Evolutionary conservation across 495 filamentous ascomycete genomes (phyloP), one percentile per base, ranked within the genome.

Genomic region (Aspergillus hancockii): DNA sequence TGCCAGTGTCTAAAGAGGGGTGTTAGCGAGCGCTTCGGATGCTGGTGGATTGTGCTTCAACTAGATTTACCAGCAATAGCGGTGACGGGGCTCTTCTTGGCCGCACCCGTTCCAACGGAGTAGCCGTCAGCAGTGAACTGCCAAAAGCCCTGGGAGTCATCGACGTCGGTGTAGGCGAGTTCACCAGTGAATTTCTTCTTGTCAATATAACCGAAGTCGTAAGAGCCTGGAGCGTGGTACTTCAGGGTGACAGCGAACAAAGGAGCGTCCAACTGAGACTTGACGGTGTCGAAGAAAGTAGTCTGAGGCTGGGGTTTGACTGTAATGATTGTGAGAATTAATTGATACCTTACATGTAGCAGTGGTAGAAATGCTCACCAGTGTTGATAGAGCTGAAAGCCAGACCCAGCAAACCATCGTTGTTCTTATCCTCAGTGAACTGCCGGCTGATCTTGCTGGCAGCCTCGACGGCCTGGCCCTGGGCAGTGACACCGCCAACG

Each of bases 131-230:
- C 74, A 19, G 81, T 85, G 75, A 91, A 91, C 45, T 72, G 66
- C 90, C 90, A 94, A 77, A 83, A 92, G 43, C 90, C 89, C 46
- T 84, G 71, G 18, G 70, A 71, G 67, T 58, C 82, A 67, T 83
- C 79, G 43, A 92, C 87, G 49, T 69, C 62, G 21, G 71, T 52
- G 69, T 88, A 93, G 59, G 81, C 76, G 63, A 94, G 79, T 36
- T 68, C 65, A 59, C 88, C 86, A 18, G 75, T 85, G 78, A 88
- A 87, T 60, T 86, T 86, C 63, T 69, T 63, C 19, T 63, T 58
- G 72, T 92, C 85, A 61, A 91, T 85, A 75, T 71, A 90, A 38
- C 90, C 90, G 62, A 93, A 92, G 74, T 89, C 88, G 71, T 88
- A 91, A 56, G 66, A 76, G 18, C 90, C 90, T 21, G 88, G 79